These are phyloP conservation scores for Neurospora terricola DNA, from an alignment of 495 filamentous ascomycete species.

Conservation along the genomic window DNA sequence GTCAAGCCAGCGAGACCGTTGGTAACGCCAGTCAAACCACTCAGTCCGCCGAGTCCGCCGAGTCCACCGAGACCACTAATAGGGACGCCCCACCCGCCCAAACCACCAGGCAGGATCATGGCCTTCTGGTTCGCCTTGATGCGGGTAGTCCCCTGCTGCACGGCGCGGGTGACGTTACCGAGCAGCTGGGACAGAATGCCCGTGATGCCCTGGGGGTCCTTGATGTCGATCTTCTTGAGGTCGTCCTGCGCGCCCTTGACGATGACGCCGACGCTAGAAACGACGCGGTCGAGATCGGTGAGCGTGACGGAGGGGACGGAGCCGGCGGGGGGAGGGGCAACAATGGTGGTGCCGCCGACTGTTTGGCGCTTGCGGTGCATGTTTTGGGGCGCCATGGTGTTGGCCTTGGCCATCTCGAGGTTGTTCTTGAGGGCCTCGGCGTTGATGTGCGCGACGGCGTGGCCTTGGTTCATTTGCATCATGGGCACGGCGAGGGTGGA, in stretches of 20 bases:
- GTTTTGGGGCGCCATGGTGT: background rate
- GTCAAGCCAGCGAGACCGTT: background rate
- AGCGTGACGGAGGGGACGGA: background rate
- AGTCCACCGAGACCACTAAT: background rate
- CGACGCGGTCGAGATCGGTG: background rate
- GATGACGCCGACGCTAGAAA: background rate
- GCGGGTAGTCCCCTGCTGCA: background rate
- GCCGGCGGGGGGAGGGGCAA: no score
- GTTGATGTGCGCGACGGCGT: background rate
- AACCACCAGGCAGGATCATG: background rate
- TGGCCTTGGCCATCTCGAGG: background rate
- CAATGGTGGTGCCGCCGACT: no score
- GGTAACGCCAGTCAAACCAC: background rate
- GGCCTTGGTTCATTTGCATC: background rate
- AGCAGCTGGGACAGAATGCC: background rate
- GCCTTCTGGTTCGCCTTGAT: background rate
- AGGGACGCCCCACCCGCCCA: background rate
- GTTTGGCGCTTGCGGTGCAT: background rate
- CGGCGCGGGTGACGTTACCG: background rate
- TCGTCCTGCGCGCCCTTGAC: background rate
- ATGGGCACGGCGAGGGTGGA: background rate
- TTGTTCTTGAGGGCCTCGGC: background rate
- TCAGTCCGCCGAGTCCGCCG: no score
- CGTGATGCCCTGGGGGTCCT: background rate
- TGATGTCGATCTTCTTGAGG: background rate